Conservation (phyloP, 2,329 filamentous ascomycete genomes). For the Phialemonium atrogriseum region DNA sequence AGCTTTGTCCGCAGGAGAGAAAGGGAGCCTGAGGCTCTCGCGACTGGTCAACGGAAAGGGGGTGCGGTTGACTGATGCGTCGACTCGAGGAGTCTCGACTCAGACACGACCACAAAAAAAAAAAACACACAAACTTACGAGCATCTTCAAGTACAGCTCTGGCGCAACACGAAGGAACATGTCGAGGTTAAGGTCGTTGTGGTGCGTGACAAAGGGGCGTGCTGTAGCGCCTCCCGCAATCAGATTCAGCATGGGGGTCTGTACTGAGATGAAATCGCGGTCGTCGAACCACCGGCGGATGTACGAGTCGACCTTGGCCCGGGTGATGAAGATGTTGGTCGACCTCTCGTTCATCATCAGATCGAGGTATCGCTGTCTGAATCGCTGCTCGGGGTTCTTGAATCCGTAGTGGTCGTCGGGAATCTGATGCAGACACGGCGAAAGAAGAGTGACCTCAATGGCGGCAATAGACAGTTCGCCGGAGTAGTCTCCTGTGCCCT, state of each 20-base stretch:
- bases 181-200: conserved; percentile 93
- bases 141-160: conserved; percentile 94
- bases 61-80: too few species aligned
- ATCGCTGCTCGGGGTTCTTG: conserved; percentile 89
- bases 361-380: conserved; percentile 89
- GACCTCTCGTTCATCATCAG: conserved; percentile 92
- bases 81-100: too few species aligned
- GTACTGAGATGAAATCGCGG: conserved; percentile 84
- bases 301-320: conserved; percentile 81
- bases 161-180: conserved; percentile 93
- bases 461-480: conserved; percentile 95
- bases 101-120: too few species aligned
- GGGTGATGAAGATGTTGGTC: conserved; percentile 73
- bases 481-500: conserved; percentile 58
- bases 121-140: too few species aligned
- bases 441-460: conserved; percentile 72
- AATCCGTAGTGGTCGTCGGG: conserved; percentile 90
- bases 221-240: conserved; percentile 95
- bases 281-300: conserved; percentile 85
- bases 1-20: too few species aligned
- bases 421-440: conserved; percentile 84
- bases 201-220: conserved; percentile 88
- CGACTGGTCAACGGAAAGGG: too few species aligned
- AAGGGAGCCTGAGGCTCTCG: too few species aligned
- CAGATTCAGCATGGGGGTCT: conserved; percentile 95